phyloP scores from a whole-genome alignment of 108 stramenopile species.

The Craspedostauros australis region DNA sequence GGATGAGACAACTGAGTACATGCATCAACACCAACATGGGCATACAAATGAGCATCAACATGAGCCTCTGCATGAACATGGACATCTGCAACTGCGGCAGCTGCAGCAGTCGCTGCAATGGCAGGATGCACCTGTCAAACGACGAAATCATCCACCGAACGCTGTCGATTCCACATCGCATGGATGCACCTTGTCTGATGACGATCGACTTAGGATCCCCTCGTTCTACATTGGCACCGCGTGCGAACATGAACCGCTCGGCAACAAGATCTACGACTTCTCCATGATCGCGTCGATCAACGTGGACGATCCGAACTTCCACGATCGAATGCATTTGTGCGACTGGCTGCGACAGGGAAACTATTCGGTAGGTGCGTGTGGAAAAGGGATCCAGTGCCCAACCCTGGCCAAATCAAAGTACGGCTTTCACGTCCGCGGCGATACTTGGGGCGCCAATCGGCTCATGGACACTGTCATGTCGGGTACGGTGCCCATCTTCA shows the following conservation, averaged over 20 bases:
- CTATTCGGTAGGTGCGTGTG: constrained; percentile 10
- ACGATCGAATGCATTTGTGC: no score
- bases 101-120: no score
- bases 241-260: background rate
- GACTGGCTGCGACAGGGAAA: no score
- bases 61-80: no score
- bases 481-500: constrained; percentile 30
- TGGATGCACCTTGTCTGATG: no score
- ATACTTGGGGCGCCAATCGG: constrained; percentile 12
- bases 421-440: constrained; percentile 23
- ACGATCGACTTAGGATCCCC: constrained; percentile 1
- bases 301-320: constrained; percentile 4
- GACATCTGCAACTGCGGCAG: no score
- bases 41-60: no score
- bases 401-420: constrained; percentile 12
- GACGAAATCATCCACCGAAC: no score
- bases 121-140: no score
- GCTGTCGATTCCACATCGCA: no score
- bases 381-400: constrained; percentile 16
- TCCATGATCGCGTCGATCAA: constrained; percentile 13
- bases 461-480: constrained; percentile 21
- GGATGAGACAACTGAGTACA: no score
- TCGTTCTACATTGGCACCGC: constrained; percentile 4
- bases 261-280: constrained; percentile 12
- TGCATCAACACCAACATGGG: no score